A percentile compares a stretch with the other conserved stretches of the same genome.
Conservation (phyloP, 2,329 filamentous ascomycete species). For the Colletotrichum tamarilloi region DNA sequence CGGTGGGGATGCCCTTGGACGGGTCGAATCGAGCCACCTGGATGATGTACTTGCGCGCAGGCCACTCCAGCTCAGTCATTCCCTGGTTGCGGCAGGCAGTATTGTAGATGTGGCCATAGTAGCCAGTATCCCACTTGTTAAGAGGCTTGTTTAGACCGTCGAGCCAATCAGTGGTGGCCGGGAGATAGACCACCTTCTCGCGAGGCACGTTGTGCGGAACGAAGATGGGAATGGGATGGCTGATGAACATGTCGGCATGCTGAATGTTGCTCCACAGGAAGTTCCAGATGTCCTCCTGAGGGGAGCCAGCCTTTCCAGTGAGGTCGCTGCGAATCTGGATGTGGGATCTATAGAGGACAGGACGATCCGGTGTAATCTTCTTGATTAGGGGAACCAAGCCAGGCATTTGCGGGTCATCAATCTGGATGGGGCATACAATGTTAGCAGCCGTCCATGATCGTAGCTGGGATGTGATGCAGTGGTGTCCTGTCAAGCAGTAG, state of each 20-base stretch:
- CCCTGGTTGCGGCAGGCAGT: conserved; percentile 67
- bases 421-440: conserved; percentile 47
- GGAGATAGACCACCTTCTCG: conserved; percentile 78
- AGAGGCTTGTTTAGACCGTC: conserved; percentile 85
- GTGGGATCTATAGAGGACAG: conserved; percentile 83
- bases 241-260: conserved; percentile 81
- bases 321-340: conserved; percentile 86
- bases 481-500: too few species aligned
- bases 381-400: conserved; percentile 82
- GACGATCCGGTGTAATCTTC: conserved; percentile 74
- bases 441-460: conserved; percentile 10
- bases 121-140: conserved; percentile 75
- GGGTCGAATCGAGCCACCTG: conserved; percentile 88
- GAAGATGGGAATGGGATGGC: conserved; percentile 81
- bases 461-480: background rate
- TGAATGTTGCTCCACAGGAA: conserved; percentile 80
- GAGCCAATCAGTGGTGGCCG: conserved; percentile 85
- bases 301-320: conserved; percentile 69
- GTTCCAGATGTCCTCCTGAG: conserved; percentile 79
- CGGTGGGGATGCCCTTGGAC: conserved; percentile 83
- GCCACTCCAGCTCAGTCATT: conserved; percentile 70
- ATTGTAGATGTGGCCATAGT: conserved; percentile 82
- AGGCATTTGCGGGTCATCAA: conserved; percentile 90
- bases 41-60: conserved; percentile 76
- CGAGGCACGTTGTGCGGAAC: conserved; percentile 75